Evolutionary conservation across 2,329 filamentous ascomycete species (phyloP), one percentile per base, ranked within the genome.

Genomic region (Aspergillus clavatus): DNA sequence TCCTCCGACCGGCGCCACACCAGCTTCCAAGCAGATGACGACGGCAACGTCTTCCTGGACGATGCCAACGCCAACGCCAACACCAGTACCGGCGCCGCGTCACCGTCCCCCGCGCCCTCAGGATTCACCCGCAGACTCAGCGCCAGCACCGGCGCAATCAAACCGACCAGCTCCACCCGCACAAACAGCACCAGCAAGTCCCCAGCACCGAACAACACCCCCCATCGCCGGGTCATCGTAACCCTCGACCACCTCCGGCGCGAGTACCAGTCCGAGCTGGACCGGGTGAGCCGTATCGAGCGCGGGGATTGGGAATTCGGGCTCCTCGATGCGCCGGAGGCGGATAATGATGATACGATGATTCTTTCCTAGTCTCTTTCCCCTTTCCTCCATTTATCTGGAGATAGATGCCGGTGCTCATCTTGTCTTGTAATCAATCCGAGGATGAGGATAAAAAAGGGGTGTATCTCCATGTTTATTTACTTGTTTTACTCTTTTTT

Each of bases 261-360:
- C 67, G 86, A 91, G 63, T 98, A 96, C 66, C 87, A 95, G 69
- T 81, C 80, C 19, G 89, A 97, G 68, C 72, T 98, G 60, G 93
- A 98, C 69, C 79, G 89, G 51, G 85, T 93, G 55, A 87, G 86
- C 42, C 86, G 87, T 42, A 89, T 96, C 64, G 84, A 93, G 69
- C 87, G 87, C 61, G 89, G 94, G 46, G 83, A 94, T 62, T 96
- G 94, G 74, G 86, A 86, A 12, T 87, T 96, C 62, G 75, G 70
- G 31, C 69, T 66, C 33, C 53, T 66, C 5, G 53, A 55, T 11
- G 39, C 42, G 5, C 56, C 57, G 1, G 58, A 55, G 41, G 45
- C 45, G 29, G 63, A 65, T 63, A 58, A 64, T 55, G 63, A 67
- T 57, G 62, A 64, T 43, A 65, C 61, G 51, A 67, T 67, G 64